Evolutionary conservation across 495 filamentous ascomycete species (phyloP).

Genomic region (Xanthoparmelia taractica): DNA sequence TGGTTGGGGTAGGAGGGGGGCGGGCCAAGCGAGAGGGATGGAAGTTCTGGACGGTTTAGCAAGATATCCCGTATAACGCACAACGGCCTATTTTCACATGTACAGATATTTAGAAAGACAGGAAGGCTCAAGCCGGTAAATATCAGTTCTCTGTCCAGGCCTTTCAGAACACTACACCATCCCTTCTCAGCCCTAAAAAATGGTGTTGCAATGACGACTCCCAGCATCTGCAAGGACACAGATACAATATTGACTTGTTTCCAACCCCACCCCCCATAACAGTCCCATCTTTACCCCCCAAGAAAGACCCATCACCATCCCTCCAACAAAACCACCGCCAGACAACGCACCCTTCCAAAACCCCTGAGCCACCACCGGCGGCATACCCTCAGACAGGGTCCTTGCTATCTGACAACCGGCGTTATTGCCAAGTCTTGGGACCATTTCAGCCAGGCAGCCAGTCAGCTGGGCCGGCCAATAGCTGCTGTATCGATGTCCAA

Average conservation of each 20-base stretch:
- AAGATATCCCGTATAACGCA: neutral
- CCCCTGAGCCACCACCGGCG: no score
- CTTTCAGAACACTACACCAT: neutral
- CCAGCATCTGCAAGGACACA: neutral
- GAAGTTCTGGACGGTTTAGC: constrained; percentile 74
- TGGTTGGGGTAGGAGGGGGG: constrained; percentile 52
- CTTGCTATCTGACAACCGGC: no score
- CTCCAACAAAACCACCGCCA: neutral
- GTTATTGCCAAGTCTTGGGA: no score
- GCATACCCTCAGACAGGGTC: no score
- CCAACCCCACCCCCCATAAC: neutral
- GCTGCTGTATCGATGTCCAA: no score
- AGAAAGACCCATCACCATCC: neutral
- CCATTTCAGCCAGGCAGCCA: no score
- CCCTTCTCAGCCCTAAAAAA: no score
- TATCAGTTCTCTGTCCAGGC: neutral
- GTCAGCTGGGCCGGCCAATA: no score
- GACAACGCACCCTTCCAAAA: no score
- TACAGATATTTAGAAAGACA: neutral
- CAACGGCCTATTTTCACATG: neutral
- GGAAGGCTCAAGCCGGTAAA: neutral
- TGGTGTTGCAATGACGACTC: neutral
- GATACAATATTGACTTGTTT: neutral
- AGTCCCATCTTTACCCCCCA: neutral
- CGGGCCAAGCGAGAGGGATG: constrained; percentile 57